Evolutionary conservation across 768 basidiomycete genomes (phyloP).

Genomic region (Leccinum fibrillosum): DNA sequence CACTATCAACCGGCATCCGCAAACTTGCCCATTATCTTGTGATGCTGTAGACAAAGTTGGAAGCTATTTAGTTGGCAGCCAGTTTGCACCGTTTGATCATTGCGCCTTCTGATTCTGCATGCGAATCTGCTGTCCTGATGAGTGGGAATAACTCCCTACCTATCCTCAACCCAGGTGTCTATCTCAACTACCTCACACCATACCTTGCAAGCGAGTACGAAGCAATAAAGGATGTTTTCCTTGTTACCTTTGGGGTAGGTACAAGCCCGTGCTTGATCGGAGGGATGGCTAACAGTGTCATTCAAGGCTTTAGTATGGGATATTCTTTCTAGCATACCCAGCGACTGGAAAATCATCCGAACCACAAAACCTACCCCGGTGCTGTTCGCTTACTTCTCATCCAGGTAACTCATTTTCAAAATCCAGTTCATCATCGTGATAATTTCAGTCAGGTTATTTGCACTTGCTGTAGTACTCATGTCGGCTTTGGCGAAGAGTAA

Average conservation of each 20-base stretch:
- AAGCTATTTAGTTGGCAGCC: neutral
- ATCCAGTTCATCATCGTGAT: slow-evolving; percentile 1
- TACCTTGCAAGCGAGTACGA: slow-evolving; percentile 18
- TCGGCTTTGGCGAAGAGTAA: slow-evolving; percentile 19
- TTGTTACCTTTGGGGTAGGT: slow-evolving; percentile 23
- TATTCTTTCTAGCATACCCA: slow-evolving; percentile 22
- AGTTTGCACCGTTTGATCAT: neutral
- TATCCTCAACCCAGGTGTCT: slow-evolving; percentile 20
- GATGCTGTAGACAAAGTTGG: neutral
- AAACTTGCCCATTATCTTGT: neutral
- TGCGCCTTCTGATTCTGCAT: neutral
- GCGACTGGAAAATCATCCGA: slow-evolving; percentile 18
- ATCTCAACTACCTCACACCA: slow-evolving; percentile 28
- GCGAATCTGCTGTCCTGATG: neutral
- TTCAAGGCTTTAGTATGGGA: slow-evolving; percentile 26
- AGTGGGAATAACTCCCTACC: slow-evolving; percentile 1
- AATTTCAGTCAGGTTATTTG: slow-evolving; percentile 11
- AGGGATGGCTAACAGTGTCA: slow-evolving; percentile 1
- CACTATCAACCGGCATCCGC: neutral
- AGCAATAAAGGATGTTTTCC: slow-evolving; percentile 12
- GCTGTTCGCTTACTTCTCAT: slow-evolving; percentile 22
- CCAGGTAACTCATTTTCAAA: slow-evolving; percentile 14
- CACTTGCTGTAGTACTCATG: slow-evolving; percentile 18
- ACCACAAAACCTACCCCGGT: slow-evolving; percentile 12
- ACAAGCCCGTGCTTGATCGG: neutral